Evolutionary conservation across 768 basidiomycete species (phyloP).

Genomic region (Tricholoma furcatifolium): DNA sequence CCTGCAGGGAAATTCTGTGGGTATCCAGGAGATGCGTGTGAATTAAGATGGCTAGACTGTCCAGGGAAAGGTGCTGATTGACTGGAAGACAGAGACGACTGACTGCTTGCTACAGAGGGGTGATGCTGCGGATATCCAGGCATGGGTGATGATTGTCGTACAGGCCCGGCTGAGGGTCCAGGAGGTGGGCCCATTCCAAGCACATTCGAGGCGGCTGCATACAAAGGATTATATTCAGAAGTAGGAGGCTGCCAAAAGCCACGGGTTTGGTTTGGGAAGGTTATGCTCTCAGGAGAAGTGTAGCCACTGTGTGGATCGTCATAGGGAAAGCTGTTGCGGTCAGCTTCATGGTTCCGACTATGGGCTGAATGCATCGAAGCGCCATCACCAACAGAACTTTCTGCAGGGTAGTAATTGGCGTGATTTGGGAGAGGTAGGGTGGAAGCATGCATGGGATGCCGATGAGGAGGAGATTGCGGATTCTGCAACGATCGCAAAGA

Average conservation of each 20-base stretch:
- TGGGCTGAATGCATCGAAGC: constrained; percentile 31
- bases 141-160: constrained; percentile 19
- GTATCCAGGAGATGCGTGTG: constrained; percentile 21
- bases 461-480: constrained; percentile 23
- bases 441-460: constrained; percentile 38
- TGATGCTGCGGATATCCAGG: constrained; percentile 21
- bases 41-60: constrained; percentile 8
- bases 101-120: constrained; percentile 18
- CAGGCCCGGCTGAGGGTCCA: constrained; percentile 22
- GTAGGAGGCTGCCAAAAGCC: constrained; percentile 27
- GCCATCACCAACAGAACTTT: constrained; percentile 16
- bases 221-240: constrained; percentile 55
- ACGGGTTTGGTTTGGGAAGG: constrained; percentile 22
- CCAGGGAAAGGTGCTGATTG: constrained; percentile 30
- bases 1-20: constrained; percentile 16
- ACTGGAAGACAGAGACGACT: constrained; percentile 27
- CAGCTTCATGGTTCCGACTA: constrained; percentile 33
- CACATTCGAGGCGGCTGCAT: constrained; percentile 77
- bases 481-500: constrained; percentile 39
- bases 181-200: constrained; percentile 75
- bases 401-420: constrained; percentile 9
- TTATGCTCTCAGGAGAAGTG: constrained; percentile 27
- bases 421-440: constrained; percentile 34
- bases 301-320: constrained; percentile 30
- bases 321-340: constrained; percentile 37